These are phyloP conservation scores for Dichotomopilus funicola DNA, from an alignment of 2,329 filamentous ascomycete genomes.

Conservation along the genomic window DNA sequence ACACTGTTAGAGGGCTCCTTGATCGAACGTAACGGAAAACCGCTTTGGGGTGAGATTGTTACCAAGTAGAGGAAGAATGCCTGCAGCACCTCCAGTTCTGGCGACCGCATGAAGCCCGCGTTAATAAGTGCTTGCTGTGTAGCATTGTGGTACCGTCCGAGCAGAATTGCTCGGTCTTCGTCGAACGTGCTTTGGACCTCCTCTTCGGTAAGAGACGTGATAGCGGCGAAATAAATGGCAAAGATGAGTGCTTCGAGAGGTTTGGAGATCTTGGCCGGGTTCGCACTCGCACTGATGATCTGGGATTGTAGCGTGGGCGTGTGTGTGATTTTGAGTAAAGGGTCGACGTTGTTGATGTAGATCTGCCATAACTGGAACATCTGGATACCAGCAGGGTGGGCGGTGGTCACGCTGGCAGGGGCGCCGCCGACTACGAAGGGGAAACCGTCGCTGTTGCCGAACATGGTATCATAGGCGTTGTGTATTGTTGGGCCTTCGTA, in stretches of 20 bases:
- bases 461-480: slow-evolving; percentile 54
- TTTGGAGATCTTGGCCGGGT: slow-evolving; percentile 47
- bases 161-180: slow-evolving; percentile 44
- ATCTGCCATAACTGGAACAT: slow-evolving; percentile 63
- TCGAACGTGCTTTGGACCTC: slow-evolving; percentile 47
- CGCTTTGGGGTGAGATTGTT: slow-evolving; percentile 17
- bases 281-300: slow-evolving; percentile 55
- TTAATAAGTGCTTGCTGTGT: slow-evolving; percentile 60
- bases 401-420: slow-evolving; percentile 36
- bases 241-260: slow-evolving; percentile 64
- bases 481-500: slow-evolving; percentile 49
- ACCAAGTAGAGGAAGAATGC: slow-evolving; percentile 62
- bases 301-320: slow-evolving; percentile 58
- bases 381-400: slow-evolving; percentile 50
- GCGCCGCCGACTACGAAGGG: slow-evolving; percentile 49
- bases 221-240: slow-evolving; percentile 53
- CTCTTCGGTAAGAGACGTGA: slow-evolving; percentile 51
- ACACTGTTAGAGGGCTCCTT: slow-evolving; percentile 1
- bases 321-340: slow-evolving; percentile 62
- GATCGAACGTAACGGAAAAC: slow-evolving; percentile 15
- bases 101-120: slow-evolving; percentile 59
- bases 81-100: slow-evolving; percentile 60
- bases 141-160: slow-evolving; percentile 49
- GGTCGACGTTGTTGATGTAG: slow-evolving; percentile 64
- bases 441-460: slow-evolving; percentile 49